Percentiles rank a stretch among this genome's conserved stretches.
Evolutionary conservation across 208 protist genomes (phyloP).

Genomic region (Leptomonas pyrrhocoris): DNA sequence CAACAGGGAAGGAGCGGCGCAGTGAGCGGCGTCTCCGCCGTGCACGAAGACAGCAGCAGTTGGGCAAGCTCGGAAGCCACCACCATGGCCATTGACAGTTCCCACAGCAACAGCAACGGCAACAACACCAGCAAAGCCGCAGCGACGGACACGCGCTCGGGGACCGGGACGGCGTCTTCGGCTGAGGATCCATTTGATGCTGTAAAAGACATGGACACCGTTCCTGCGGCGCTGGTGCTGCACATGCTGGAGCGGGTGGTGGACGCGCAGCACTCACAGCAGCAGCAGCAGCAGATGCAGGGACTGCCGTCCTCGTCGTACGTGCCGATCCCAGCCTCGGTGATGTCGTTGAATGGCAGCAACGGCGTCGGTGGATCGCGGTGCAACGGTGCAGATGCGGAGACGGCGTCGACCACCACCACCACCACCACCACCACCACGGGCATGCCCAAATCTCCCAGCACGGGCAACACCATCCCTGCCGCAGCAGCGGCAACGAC

Average conservation of each 20-base stretch:
- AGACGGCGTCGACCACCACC: constrained; percentile 6
- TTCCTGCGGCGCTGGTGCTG: constrained; percentile 29
- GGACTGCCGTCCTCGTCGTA: constrained; percentile 1
- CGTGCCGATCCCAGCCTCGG: not conserved
- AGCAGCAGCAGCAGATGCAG: constrained; percentile 11
- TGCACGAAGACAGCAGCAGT: constrained; percentile 1
- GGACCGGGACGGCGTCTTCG: not conserved
- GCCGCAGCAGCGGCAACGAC: not conserved
- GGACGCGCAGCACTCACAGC: constrained; percentile 6
- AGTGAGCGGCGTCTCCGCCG: no score
- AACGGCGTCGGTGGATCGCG: not conserved
- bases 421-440: not conserved
- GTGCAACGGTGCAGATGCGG: constrained; percentile 1
- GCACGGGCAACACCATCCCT: constrained; percentile 8
- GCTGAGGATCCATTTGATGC: constrained; percentile 14
- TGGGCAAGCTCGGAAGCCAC: constrained; percentile 17
- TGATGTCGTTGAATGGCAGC: not conserved
- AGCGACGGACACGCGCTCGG: no score
- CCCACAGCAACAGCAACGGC: no score
- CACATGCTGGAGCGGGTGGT: constrained; percentile 35
- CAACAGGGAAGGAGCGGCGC: not conserved
- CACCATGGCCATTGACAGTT: not conserved
- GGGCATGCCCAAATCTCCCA: constrained; percentile 18
- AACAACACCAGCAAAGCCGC: no score
- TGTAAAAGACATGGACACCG: constrained; percentile 25